Base-by-base conservation (phyloP, 176 grass and related monocot genomes). In the Puya raimondii region DNA sequence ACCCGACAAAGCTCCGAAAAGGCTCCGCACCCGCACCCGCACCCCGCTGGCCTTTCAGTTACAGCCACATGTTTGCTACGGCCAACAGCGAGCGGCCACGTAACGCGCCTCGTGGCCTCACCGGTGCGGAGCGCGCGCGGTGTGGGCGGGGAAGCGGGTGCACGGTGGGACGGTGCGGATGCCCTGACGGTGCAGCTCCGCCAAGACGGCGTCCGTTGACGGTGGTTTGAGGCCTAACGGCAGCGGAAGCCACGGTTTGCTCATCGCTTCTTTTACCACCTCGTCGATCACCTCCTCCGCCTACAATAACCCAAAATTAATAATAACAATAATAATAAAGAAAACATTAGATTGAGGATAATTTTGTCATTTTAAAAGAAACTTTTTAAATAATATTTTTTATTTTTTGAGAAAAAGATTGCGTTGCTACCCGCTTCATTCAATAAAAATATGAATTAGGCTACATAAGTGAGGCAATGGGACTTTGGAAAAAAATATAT, bases 241-340 rank as follows among this genome's bases (percentile, higher is more conserved):
- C 10, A 85, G 77, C 47, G 72, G 83, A 4, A 74, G 77, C 83
- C 76, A 85, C 16, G 83, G 83, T 59, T 85, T 71, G 48, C 68
- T 75, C 72, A 80, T 71, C 53, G 77, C 77, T 47, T 85, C 83
- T 47, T 76, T 76, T 47, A 85, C 77, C 20, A 70, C 42, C 12
- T 67, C 53, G 58, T 85, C 83, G 49, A 80, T 68, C 51, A 67
- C 47, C 59, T 85, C 76, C 69, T 85, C 83, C 7, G 70, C 73
- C 76, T 84, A 65, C 21, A 56, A 64, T 69, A 69, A 66, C 48
- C 17, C 33, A 5, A 7, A 7, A 26, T 2, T 26, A 26, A 26
- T 26, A 49, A n/a, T 25, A 68, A 26, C 5, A 23, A 23, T 12
- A 17, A 33, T 66, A 11, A 67, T 67, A 2, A 26, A 67, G 23